These are phyloP conservation scores for Stagonosporopsis vannaccii DNA, from an alignment of 2,329 filamentous ascomycete genomes.

Conservation along the genomic window DNA sequence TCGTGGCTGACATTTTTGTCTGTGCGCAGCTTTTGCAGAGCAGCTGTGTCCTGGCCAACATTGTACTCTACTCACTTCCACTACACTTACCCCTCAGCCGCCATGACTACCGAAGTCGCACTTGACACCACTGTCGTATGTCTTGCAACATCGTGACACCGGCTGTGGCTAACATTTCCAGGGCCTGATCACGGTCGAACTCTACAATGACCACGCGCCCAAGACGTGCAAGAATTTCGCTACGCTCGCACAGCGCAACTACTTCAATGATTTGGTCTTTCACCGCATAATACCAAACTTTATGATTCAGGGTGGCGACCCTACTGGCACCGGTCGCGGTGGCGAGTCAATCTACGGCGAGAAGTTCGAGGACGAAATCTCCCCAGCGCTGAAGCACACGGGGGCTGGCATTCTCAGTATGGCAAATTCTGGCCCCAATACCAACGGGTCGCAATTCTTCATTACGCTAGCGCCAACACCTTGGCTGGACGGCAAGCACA, in stretches of 20 bases:
- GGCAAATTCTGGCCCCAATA: slow-evolving; percentile 93
- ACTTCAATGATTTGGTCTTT: slow-evolving; percentile 87
- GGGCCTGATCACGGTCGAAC: slow-evolving; percentile 86
- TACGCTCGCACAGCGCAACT: slow-evolving; percentile 79
- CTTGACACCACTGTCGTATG: slow-evolving; percentile 86
- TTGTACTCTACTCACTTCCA: slow-evolving; percentile 24
- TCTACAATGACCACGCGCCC: slow-evolving; percentile 88
- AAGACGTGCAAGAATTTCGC: slow-evolving; percentile 89
- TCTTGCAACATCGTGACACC: neutral
- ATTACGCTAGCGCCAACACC: slow-evolving; percentile 92
- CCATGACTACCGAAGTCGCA: slow-evolving; percentile 69
- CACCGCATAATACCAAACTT: slow-evolving; percentile 96
- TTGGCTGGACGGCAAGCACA: slow-evolving; percentile 97
- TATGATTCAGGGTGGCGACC: slow-evolving; percentile 96
- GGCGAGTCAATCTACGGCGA: slow-evolving; percentile 90
- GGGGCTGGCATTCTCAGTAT: slow-evolving; percentile 94
- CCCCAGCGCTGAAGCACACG: slow-evolving; percentile 80
- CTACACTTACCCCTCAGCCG: slow-evolving; percentile 4
- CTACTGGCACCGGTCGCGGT: slow-evolving; percentile 90
- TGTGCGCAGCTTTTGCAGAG: slow-evolving; percentile 14
- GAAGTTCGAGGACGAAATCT: slow-evolving; percentile 93
- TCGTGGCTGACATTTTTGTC: slow-evolving; percentile 9
- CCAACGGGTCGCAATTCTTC: slow-evolving; percentile 96
- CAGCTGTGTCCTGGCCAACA: slow-evolving; percentile 22
- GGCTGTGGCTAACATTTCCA: slow-evolving; percentile 46